Percentiles rank a stretch among this genome's conserved stretches.
These are phyloP conservation scores for Paramecium primaurelia DNA, from an alignment of 73 alveolate genomes.

Conservation along the genomic window DNA sequence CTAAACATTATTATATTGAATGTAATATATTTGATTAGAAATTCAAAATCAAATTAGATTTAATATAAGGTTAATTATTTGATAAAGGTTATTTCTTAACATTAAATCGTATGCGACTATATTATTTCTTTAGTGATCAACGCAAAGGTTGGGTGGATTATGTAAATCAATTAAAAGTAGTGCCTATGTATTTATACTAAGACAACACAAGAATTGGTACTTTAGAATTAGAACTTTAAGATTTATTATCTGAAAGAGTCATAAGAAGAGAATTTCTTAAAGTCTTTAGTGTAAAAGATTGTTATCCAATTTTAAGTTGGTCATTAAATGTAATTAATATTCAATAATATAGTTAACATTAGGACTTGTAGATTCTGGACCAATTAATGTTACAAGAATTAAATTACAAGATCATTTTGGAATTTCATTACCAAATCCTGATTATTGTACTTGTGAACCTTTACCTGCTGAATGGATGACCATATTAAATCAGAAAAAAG, in stretches of 20 bases:
- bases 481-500: conserved; percentile 52
- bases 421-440: conserved; percentile 43
- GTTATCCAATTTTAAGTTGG: conserved; percentile 51
- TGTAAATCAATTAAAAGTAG: conserved; percentile 11
- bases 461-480: conserved; percentile 64
- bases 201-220: conserved; percentile 37
- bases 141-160: conserved; percentile 44
- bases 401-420: conserved; percentile 57
- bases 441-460: conserved; percentile 62
- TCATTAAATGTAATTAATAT: conserved; percentile 34
- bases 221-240: conserved; percentile 41
- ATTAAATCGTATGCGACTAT: conserved; percentile 71
- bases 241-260: conserved; percentile 50
- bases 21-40: conserved; percentile 64
- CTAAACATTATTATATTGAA: conserved; percentile 64
- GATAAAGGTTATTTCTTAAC: conserved; percentile 47
- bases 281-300: conserved; percentile 25
- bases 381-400: conserved; percentile 54
- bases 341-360: conserved; percentile 18
- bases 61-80: neutral
- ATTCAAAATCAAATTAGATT: conserved; percentile 45
- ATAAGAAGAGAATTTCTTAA: conserved; percentile 48
- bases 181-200: conserved; percentile 47
- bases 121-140: conserved; percentile 66
- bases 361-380: conserved; percentile 53